Conservation (phyloP, 352 stramenopile genomes). For the Aphanomyces invadans region DNA sequence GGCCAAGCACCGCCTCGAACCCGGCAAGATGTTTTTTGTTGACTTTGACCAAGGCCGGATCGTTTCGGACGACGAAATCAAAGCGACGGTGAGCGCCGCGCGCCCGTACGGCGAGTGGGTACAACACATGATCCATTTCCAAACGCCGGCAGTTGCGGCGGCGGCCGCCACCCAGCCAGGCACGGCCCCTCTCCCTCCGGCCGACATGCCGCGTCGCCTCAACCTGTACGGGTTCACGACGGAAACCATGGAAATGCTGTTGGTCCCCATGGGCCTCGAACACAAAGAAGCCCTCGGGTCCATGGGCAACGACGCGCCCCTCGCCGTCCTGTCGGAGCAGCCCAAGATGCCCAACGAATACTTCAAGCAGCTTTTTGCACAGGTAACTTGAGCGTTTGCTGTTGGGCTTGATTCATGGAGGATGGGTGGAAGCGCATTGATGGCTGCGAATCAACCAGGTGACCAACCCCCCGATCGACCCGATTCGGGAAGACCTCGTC, state of each 20-base stretch:
- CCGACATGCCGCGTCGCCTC: constrained; percentile 23
- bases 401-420: too few relatives aligned
- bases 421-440: too few relatives aligned
- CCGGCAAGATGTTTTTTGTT: constrained; percentile 97
- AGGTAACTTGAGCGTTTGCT: constrained; percentile 15
- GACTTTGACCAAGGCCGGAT: constrained; percentile 93
- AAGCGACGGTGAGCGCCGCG: constrained; percentile 82
- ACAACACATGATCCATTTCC: constrained; percentile 85
- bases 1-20: constrained; percentile 91
- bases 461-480: constrained; percentile 96
- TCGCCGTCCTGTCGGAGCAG: constrained; percentile 90
- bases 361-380: constrained; percentile 94
- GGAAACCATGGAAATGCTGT: constrained; percentile 92
- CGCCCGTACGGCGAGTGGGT: constrained; percentile 91
- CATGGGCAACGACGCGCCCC: constrained; percentile 94
- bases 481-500: constrained; percentile 95
- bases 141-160: constrained; percentile 41
- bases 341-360: constrained; percentile 94
- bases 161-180: background rate
- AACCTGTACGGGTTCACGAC: constrained; percentile 89
- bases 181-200: background rate
- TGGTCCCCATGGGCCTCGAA: constrained; percentile 91
- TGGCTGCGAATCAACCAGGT: constrained; percentile 51
- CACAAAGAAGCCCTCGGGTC: constrained; percentile 91
- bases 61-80: constrained; percentile 94